These are phyloP conservation scores for Jatropha podagrica DNA, from an alignment of 441 rosid species.

Conservation along the genomic window DNA sequence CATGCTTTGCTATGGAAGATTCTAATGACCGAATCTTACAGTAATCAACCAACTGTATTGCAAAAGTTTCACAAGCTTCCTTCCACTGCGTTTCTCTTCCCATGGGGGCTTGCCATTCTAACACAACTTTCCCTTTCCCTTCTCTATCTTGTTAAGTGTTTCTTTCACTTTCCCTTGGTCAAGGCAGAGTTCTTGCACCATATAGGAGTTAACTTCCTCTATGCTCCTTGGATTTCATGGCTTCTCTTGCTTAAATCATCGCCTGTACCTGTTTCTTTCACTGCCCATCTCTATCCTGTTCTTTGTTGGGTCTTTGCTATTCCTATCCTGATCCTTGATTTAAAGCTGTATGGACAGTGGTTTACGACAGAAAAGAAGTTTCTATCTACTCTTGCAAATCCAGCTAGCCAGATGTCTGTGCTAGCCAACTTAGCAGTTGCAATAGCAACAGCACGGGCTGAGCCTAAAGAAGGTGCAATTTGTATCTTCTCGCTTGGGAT, in stretches of 20 bases:
- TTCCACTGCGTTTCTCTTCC: slow-evolving; percentile 20
- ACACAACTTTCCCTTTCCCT: slow-evolving; percentile 28
- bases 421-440: neutral
- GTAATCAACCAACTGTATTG: slow-evolving; percentile 20
- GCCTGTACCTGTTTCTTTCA: neutral
- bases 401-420: neutral
- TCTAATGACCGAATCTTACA: slow-evolving; percentile 24
- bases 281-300: slow-evolving; percentile 18
- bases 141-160: slow-evolving; percentile 33
- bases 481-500: neutral
- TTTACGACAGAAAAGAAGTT: slow-evolving; percentile 64
- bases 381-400: slow-evolving; percentile 28
- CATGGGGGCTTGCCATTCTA: slow-evolving; percentile 13
- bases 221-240: slow-evolving; percentile 19
- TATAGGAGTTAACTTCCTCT: slow-evolving; percentile 53
- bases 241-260: slow-evolving; percentile 15
- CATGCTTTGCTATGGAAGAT: slow-evolving; percentile 52
- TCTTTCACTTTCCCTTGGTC: slow-evolving; percentile 28
- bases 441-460: neutral
- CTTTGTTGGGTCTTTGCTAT: slow-evolving; percentile 46
- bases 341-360: slow-evolving; percentile 67
- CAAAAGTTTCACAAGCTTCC: slow-evolving; percentile 26
- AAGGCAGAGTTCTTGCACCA: slow-evolving; percentile 33
- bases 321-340: slow-evolving; percentile 53
- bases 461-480: slow-evolving; percentile 13